Conservation (phyloP, 1,284 basidiomycete species). For the Irpex lacteus region DNA sequence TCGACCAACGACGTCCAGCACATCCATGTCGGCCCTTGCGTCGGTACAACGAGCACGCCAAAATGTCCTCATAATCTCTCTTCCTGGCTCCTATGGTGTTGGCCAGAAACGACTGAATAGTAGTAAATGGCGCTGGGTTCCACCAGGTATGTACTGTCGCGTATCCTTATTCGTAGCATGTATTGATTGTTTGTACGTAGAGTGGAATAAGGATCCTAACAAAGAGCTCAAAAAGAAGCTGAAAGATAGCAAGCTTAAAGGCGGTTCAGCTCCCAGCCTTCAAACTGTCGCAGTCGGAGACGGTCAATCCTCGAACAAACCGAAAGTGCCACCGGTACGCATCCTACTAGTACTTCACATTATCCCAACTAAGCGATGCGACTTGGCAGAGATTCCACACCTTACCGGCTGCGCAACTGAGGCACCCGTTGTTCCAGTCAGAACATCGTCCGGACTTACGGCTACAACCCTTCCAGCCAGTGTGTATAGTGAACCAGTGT, state of each 20-base stretch:
- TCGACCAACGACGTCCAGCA: background rate
- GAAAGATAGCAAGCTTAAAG: background rate
- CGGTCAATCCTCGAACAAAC: background rate
- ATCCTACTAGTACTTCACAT: background rate
- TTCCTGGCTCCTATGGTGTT: background rate
- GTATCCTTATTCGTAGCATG: background rate
- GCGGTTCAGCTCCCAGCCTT: background rate
- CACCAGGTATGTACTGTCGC: background rate
- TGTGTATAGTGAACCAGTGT: constrained; percentile 20
- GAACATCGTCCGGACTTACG: constrained; percentile 28
- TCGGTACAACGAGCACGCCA: background rate
- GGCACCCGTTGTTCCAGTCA: constrained; percentile 34
- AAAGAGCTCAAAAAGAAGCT: background rate
- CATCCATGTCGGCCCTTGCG: background rate
- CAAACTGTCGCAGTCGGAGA: background rate
- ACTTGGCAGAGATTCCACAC: constrained; percentile 36
- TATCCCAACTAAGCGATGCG: background rate
- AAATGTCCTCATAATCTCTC: background rate
- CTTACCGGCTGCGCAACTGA: constrained; percentile 33
- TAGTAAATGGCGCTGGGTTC: constrained; percentile 3
- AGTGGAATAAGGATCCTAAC: constrained; percentile 1
- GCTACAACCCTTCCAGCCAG: constrained; percentile 39
- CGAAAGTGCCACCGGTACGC: background rate
- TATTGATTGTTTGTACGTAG: background rate
- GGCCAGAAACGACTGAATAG: background rate